phyloP scores from a whole-genome alignment of 2,329 filamentous ascomycete species.

The Penicillium sp. region DNA sequence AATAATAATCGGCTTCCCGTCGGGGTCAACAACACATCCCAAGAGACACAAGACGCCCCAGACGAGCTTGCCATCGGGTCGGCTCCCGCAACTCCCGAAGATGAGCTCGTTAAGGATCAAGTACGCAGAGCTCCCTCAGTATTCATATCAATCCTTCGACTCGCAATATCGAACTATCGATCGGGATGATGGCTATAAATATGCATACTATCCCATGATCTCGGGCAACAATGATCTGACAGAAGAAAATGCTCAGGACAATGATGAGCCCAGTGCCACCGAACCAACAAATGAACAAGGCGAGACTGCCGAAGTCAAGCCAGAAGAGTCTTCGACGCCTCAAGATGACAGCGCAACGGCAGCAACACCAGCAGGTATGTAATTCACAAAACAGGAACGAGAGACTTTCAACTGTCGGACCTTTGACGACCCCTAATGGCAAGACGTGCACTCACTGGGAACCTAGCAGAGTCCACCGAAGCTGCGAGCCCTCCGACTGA shows the following conservation, averaged over 20 bases:
- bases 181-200: slow-evolving; percentile 28
- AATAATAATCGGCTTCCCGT: slow-evolving; percentile 24
- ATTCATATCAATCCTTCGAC: slow-evolving; percentile 39
- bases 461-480: slow-evolving; percentile 22
- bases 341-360: slow-evolving; percentile 21
- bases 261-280: slow-evolving; percentile 25
- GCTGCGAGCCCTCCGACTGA: slow-evolving; percentile 20
- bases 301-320: slow-evolving; percentile 18
- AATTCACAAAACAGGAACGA: neutral
- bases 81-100: slow-evolving; percentile 27
- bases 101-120: slow-evolving; percentile 31
- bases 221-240: slow-evolving; percentile 29
- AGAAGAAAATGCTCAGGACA: slow-evolving; percentile 34
- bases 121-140: slow-evolving; percentile 42
- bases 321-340: slow-evolving; percentile 20
- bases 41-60: slow-evolving; percentile 16
- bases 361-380: slow-evolving; percentile 29
- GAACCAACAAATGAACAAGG: slow-evolving; percentile 27
- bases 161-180: slow-evolving; percentile 42
- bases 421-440: neutral
- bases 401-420: neutral
- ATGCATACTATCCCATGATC: slow-evolving; percentile 33
- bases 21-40: slow-evolving; percentile 22
- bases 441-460: slow-evolving; percentile 11
- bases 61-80: slow-evolving; percentile 25